A percentile compares a stretch with the other conserved stretches of the same genome.
Conservation (phyloP, 768 basidiomycete genomes). For the Amanita inopinata region DNA sequence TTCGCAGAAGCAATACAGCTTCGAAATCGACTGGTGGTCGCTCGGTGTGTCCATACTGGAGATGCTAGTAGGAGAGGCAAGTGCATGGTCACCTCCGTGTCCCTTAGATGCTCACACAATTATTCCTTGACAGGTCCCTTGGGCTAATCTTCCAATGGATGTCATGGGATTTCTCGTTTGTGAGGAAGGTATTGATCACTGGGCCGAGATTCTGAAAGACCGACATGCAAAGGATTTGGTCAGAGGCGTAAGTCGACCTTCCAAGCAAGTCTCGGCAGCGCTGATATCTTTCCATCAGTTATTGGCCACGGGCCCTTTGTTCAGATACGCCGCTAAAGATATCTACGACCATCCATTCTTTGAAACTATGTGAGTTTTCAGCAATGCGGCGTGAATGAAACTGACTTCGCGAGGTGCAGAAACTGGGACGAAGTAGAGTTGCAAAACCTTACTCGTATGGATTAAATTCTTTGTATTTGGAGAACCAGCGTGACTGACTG, state of each 20-base stretch:
- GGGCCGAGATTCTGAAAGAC: too few species aligned
- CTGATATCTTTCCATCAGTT: not conserved
- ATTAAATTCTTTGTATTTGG: not conserved
- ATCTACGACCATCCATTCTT: conserved; percentile 10
- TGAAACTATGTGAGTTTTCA: conserved; percentile 3
- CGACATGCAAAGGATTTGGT: not conserved
- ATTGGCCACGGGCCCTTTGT: not conserved
- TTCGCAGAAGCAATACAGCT: conserved; percentile 1
- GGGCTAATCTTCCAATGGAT: too few species aligned
- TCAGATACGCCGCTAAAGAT: conserved; percentile 3
- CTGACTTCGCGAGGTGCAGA: not conserved
- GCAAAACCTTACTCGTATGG: conserved; percentile 5
- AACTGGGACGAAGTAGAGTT: conserved; percentile 8
- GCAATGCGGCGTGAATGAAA: too few species aligned
- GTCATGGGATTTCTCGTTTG: too few species aligned
- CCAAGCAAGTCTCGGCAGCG: not conserved
- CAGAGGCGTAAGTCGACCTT: not conserved
- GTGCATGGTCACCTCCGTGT: conserved; percentile 1
- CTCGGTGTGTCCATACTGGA: conserved; percentile 10
- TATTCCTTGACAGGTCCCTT: conserved; percentile 6
- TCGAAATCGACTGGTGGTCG: conserved; percentile 10
- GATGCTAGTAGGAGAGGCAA: conserved; percentile 11
- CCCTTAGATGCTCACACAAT: not conserved
- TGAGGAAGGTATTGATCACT: too few species aligned
- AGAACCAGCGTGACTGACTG: too few species aligned